Conservation (phyloP, 768 basidiomycete species). For the Scleroderma bovista region DNA sequence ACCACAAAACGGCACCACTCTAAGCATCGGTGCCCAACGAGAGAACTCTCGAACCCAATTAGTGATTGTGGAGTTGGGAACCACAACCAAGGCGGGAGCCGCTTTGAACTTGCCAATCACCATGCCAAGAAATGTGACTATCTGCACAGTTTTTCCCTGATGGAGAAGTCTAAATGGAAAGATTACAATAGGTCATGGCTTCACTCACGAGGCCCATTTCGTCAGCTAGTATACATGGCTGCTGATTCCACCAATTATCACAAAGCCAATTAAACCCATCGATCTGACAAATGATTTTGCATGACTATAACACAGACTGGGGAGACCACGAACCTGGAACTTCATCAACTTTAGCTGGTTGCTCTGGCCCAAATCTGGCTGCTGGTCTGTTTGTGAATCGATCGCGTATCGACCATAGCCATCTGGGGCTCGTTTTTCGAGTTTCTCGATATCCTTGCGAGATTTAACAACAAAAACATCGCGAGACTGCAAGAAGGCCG, state of each 20-base stretch:
- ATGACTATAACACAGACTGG: constrained; percentile 4
- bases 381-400: constrained; percentile 37
- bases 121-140: constrained; percentile 75
- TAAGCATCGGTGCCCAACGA: constrained; percentile 57
- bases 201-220: constrained; percentile 87
- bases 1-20: constrained; percentile 85
- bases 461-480: constrained; percentile 50
- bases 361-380: constrained; percentile 66
- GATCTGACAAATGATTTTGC: constrained; percentile 36
- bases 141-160: constrained; percentile 90
- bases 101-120: constrained; percentile 51
- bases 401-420: constrained; percentile 48
- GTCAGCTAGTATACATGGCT: constrained; percentile 88
- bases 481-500: constrained; percentile 57
- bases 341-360: constrained; percentile 68
- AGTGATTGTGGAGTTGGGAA: constrained; percentile 93
- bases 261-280: constrained; percentile 83
- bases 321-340: constrained; percentile 60
- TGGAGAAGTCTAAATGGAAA: constrained; percentile 6
- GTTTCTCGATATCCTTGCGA: constrained; percentile 34
- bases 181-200: neutral
- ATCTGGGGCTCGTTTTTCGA: constrained; percentile 52
- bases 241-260: constrained; percentile 83
- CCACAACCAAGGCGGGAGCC: constrained; percentile 82
- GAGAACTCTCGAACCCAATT: constrained; percentile 96